phyloP scores from a whole-genome alignment of 768 basidiomycete genomes.

The Mycena sanguinolenta region DNA sequence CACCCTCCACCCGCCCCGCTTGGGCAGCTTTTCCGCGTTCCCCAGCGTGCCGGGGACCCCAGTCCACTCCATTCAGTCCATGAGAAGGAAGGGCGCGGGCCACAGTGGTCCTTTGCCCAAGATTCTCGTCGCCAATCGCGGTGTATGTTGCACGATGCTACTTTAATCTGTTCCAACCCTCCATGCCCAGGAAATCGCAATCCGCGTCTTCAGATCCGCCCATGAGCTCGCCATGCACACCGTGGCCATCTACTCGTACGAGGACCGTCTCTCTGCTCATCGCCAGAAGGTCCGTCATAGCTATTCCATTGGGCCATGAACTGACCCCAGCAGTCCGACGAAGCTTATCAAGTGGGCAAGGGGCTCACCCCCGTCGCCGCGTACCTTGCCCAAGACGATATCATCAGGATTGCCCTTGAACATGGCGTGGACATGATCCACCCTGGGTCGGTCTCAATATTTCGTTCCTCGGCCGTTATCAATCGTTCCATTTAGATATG shows the following conservation, averaged over 20 bases:
- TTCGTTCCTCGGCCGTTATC: conserved; percentile 4
- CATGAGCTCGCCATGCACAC: conserved; percentile 99
- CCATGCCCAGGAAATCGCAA: conserved; percentile 89
- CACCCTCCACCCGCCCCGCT: conserved; percentile 35
- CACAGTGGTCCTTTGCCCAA: conserved; percentile 91
- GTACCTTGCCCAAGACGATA: conserved; percentile 97
- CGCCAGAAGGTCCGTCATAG: conserved; percentile 83
- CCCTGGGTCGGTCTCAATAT: conserved; percentile 76
- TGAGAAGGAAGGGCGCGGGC: conserved; percentile 92
- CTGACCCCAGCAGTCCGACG: conserved; percentile 79
- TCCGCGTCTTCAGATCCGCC: conserved; percentile 97
- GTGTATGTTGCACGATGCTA: conserved; percentile 64
- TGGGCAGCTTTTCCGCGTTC: conserved; percentile 72
- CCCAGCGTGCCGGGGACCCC: conserved; percentile 88
- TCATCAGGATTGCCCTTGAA: conserved; percentile 95
- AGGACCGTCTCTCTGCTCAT: conserved; percentile 97
- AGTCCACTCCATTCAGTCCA: conserved; percentile 91
- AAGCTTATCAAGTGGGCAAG: conserved; percentile 98
- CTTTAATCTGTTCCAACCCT: conserved; percentile 25
- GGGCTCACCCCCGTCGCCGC: conserved; percentile 96
- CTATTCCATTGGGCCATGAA: not conserved
- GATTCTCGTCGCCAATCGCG: conserved; percentile 93
- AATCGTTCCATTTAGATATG: conserved; percentile 71
- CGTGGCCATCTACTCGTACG: conserved; percentile 97
- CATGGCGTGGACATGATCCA: conserved; percentile 99